Conservation (phyloP, 352 stramenopile species). For the Globisporangium yorkense region DNA sequence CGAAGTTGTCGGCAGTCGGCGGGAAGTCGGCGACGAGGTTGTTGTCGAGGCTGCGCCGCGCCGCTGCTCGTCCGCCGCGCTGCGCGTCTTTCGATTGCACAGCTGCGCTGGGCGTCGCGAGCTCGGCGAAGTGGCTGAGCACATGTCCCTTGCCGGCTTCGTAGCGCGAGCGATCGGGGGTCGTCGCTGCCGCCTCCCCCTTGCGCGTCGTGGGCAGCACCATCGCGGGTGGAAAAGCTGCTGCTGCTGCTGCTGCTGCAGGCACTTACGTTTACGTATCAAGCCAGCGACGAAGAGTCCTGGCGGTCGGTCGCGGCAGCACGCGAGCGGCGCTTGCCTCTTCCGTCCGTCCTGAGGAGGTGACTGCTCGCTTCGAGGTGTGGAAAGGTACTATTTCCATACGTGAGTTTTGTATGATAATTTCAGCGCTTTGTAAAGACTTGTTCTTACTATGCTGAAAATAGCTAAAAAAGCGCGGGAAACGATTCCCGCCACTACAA, state of each 20-base stretch:
- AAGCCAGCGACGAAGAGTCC: too few species aligned
- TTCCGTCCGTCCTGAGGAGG: neutral
- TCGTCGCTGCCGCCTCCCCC: neutral
- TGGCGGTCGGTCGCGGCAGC: too few species aligned
- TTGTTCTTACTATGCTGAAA: neutral
- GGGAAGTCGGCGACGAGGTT: slow-evolving; percentile 1
- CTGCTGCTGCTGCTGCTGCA: neutral
- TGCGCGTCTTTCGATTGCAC: neutral
- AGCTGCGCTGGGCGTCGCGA: slow-evolving; percentile 31
- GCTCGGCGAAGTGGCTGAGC: slow-evolving; percentile 52
- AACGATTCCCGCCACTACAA: neutral
- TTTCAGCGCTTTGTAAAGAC: neutral
- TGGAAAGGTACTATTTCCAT: too few species aligned
- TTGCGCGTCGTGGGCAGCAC: slow-evolving; percentile 14
- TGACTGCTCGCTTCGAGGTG: neutral
- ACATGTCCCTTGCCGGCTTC: slow-evolving; percentile 50
- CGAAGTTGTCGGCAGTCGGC: neutral
- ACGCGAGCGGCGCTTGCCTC: neutral
- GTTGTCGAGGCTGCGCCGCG: slow-evolving; percentile 8
- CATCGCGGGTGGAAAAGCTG: slow-evolving; percentile 3
- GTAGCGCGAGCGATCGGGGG: slow-evolving; percentile 23
- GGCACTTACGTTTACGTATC: too few species aligned
- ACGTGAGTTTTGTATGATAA: neutral
- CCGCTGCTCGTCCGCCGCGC: neutral
- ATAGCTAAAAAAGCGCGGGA: slow-evolving; percentile 11